phyloP scores from a whole-genome alignment of 208 protist genomes.

The Trypanosoma rangeli region DNA sequence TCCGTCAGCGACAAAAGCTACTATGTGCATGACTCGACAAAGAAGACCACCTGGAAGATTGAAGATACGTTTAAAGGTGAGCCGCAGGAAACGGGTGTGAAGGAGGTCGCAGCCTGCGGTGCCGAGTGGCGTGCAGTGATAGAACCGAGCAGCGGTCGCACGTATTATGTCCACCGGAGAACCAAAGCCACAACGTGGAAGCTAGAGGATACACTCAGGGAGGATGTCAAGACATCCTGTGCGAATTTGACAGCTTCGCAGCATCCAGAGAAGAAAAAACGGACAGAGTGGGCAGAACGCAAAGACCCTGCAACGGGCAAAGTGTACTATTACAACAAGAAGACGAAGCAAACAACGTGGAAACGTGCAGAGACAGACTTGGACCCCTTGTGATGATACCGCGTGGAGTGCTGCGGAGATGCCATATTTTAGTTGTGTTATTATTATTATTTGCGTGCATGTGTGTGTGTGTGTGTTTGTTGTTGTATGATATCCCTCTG shows the following conservation, averaged over 20 bases:
- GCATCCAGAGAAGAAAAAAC: slow-evolving; percentile 4
- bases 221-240: background rate
- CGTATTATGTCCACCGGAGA: slow-evolving; percentile 38
- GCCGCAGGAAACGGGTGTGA: slow-evolving; percentile 1
- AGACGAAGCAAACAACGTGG: slow-evolving; percentile 45
- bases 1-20: slow-evolving; percentile 27
- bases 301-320: slow-evolving; percentile 27
- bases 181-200: slow-evolving; percentile 45
- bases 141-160: slow-evolving; percentile 26
- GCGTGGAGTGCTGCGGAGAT: background rate
- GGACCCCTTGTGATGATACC: slow-evolving; percentile 11
- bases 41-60: slow-evolving; percentile 37
- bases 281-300: slow-evolving; percentile 35
- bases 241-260: background rate
- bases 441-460: slow-evolving; percentile 10
- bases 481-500: background rate
- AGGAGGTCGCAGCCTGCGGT: slow-evolving; percentile 28
- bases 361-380: slow-evolving; percentile 25
- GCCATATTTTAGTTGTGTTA: background rate
- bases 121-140: slow-evolving; percentile 34
- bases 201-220: slow-evolving; percentile 12
- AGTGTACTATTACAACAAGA: slow-evolving; percentile 43
- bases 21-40: slow-evolving; percentile 29
- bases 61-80: slow-evolving; percentile 15
- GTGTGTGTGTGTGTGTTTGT: slow-evolving; percentile 3